Conservation (phyloP, 1,284 basidiomycete species). For the Cryptococcus sp. region DNA sequence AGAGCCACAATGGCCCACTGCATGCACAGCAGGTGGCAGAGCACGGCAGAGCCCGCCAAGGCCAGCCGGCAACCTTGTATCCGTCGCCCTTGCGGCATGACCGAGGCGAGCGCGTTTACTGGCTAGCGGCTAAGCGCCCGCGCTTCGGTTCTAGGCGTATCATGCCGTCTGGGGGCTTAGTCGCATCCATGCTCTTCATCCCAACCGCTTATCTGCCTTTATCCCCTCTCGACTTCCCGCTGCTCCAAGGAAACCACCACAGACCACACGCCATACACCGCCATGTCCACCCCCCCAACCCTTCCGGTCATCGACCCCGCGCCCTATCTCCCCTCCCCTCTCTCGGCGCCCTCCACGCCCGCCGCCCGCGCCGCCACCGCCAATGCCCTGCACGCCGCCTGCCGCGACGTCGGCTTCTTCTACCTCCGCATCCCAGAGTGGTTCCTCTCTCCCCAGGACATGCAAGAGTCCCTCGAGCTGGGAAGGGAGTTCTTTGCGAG, state of each 20-base stretch:
- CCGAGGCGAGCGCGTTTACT: no score
- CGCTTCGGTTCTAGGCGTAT: no score
- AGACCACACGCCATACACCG: background rate
- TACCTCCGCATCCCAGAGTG: slow-evolving; percentile 65
- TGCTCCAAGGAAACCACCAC: background rate
- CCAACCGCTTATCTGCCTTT: background rate
- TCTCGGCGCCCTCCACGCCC: slow-evolving; percentile 1
- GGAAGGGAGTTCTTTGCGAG: slow-evolving; percentile 68
- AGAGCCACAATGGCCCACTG: no score
- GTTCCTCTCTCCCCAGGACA: slow-evolving; percentile 58
- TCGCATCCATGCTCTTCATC: no score
- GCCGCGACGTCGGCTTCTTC: slow-evolving; percentile 77
- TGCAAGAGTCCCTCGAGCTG: slow-evolving; percentile 62
- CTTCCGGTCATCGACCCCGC: slow-evolving; percentile 47
- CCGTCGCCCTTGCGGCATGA: no score
- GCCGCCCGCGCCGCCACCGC: slow-evolving; percentile 54
- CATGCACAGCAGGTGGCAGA: no score
- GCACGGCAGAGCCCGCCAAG: no score
- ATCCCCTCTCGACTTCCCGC: background rate
- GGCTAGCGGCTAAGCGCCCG: no score
- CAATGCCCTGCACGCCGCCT: slow-evolving; percentile 65
- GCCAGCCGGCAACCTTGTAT: no score
- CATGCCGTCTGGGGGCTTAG: no score
- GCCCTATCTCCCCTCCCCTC: slow-evolving; percentile 28
- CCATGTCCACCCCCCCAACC: background rate